Conservation (phyloP, 345 rosid genomes). For the Hirschfeldia incana region DNA sequence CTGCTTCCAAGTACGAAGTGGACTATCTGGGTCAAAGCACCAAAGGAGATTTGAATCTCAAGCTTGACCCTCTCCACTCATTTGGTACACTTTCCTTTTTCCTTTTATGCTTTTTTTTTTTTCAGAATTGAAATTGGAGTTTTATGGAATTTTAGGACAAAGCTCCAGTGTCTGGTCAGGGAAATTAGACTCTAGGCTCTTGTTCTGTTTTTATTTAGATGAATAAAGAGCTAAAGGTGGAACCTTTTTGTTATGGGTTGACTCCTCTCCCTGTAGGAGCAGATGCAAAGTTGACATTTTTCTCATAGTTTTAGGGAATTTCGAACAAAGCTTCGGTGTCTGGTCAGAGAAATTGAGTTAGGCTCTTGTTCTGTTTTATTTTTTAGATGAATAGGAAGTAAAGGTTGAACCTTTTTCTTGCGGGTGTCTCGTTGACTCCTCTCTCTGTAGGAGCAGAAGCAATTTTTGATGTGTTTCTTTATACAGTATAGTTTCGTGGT, state of each 20-base stretch:
- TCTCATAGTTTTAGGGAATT: too few species aligned
- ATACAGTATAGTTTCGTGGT: not conserved
- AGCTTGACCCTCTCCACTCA: conserved; percentile 57
- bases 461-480: too few species aligned
- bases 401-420: not conserved
- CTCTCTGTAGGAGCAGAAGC: not conserved
- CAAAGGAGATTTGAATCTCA: conserved; percentile 90
- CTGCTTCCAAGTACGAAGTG: conserved; percentile 61
- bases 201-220: not conserved
- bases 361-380: not conserved
- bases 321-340: not conserved
- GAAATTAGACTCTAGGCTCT: not conserved
- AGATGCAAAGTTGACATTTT: too few species aligned
- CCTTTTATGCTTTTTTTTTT: not conserved
- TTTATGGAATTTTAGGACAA: not conserved
- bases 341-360: conserved; percentile 3
- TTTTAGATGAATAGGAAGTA: not conserved
- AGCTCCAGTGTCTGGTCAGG: not conserved
- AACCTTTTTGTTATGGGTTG: conserved; percentile 5
- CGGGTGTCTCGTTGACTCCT: not conserved
- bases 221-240: not conserved
- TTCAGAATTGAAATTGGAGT: too few species aligned
- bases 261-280: not conserved
- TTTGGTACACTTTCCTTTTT: conserved; percentile 25
- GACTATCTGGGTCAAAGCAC: conserved; percentile 96